A percentile compares a stretch with the other conserved stretches of the same genome.
Evolutionary conservation across 2,329 filamentous ascomycete species (phyloP).

Genomic region (Beauveria medogensis): DNA sequence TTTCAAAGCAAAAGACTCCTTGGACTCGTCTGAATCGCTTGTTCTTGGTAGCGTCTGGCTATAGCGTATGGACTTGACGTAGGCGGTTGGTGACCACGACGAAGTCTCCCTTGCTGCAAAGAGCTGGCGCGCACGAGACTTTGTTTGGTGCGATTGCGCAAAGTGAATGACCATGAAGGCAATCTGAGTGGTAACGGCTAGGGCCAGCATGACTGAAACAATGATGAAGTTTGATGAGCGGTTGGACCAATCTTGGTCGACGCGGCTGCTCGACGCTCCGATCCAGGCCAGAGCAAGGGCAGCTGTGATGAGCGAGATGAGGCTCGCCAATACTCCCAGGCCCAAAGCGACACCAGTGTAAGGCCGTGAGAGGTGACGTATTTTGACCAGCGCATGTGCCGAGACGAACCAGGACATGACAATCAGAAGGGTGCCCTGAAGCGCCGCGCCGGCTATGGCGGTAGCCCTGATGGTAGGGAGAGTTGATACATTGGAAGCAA

Average conservation of each 20-base stretch:
- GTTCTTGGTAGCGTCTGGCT: conserved; percentile 33
- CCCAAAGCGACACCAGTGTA: conserved; percentile 20
- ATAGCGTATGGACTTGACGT: conserved; percentile 48
- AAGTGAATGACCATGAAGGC: conserved; percentile 40
- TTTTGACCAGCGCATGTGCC: conserved; percentile 6
- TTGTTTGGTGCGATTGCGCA: conserved; percentile 26
- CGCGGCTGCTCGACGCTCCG: conserved; percentile 24
- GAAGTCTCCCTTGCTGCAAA: conserved; percentile 17
- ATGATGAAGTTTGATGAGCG: conserved; percentile 33
- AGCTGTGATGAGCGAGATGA: conserved; percentile 37
- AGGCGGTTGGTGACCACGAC: conserved; percentile 14
- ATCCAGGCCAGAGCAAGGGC: conserved; percentile 35
- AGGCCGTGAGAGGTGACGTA: conserved; percentile 18
- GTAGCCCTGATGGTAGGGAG: conserved; percentile 13
- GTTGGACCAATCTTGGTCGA: conserved; percentile 12
- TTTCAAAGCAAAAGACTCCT: conserved; percentile 27
- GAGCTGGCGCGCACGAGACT: neutral
- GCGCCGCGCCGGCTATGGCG: conserved; percentile 29
- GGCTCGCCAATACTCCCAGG: conserved; percentile 30
- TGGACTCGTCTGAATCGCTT: conserved; percentile 23
- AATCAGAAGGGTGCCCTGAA: conserved; percentile 26
- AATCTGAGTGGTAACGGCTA: conserved; percentile 40
- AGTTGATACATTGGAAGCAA: neutral
- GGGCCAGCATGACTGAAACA: conserved; percentile 34
- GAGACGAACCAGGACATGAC: conserved; percentile 5